These are phyloP conservation scores for Silene conica DNA, from an alignment of 148 eudicot genomes.

Conservation along the genomic window DNA sequence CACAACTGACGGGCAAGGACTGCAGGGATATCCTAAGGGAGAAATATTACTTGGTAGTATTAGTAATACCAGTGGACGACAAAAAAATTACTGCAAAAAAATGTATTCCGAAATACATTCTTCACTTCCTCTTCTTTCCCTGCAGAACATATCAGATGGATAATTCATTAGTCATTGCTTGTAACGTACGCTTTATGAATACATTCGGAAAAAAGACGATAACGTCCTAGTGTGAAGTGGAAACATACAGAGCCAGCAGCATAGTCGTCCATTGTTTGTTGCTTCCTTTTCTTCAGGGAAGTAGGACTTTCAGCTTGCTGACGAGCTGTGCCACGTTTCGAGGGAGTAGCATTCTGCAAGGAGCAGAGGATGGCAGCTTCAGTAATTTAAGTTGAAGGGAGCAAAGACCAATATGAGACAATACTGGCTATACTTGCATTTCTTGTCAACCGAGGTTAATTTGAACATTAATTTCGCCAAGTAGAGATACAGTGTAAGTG, in stretches of 20 bases:
- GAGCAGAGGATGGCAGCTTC: constrained; percentile 1
- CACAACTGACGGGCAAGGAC: neutral
- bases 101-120: neutral
- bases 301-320: constrained; percentile 78
- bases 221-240: neutral
- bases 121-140: constrained; percentile 56
- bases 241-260: constrained; percentile 42
- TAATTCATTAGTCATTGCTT: neutral
- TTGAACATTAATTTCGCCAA: neutral
- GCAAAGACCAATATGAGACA: neutral
- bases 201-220: neutral
- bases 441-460: too few relatives aligned
- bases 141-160: constrained; percentile 24
- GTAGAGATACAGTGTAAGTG: neutral
- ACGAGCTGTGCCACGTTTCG: constrained; percentile 57
- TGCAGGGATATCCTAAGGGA: neutral
- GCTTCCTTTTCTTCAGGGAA: constrained; percentile 64
- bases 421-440: neutral
- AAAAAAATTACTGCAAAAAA: neutral
- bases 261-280: constrained; percentile 61
- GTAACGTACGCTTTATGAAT: neutral
- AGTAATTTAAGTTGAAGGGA: neutral
- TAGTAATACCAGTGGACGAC: neutral
- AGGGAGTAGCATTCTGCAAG: constrained; percentile 54
- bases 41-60: neutral